Percentiles rank a stretch among this genome's conserved stretches.
These are phyloP conservation scores for Ceratocystis eucalypticola DNA, from an alignment of 2,329 filamentous ascomycete species.

Conservation along the genomic window DNA sequence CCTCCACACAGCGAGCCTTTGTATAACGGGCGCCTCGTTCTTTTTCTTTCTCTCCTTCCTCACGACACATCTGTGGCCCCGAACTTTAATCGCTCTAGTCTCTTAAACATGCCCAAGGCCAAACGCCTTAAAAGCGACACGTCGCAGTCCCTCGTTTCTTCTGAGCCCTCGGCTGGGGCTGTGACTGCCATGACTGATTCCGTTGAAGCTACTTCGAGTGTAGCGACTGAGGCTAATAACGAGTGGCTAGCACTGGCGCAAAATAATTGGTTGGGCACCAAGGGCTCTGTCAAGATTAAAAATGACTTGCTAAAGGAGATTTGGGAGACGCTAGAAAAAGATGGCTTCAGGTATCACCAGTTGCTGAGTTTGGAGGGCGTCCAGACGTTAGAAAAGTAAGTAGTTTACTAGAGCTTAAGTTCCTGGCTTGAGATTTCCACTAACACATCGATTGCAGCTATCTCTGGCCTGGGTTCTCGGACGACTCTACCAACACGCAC, in stretches of 20 bases:
- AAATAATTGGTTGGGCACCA: constrained; percentile 68
- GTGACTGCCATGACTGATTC: constrained; percentile 27
- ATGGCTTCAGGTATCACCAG: constrained; percentile 62
- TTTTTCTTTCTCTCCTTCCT: background rate
- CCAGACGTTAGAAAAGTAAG: constrained; percentile 71
- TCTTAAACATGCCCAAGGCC: constrained; percentile 39
- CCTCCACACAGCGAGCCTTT: too few relatives aligned
- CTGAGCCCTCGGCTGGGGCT: constrained; percentile 18
- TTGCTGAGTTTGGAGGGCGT: constrained; percentile 77
- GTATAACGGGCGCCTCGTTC: background rate
- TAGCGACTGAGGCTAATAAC: constrained; percentile 58
- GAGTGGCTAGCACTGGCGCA: constrained; percentile 65
- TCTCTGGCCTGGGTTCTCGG: constrained; percentile 84
- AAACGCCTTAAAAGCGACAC: constrained; percentile 44
- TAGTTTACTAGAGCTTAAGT: background rate
- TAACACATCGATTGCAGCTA: constrained; percentile 45
- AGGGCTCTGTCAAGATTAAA: constrained; percentile 57
- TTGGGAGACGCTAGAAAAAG: constrained; percentile 77
- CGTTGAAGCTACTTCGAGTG: constrained; percentile 38
- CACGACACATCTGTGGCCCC: background rate
- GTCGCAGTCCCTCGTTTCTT: constrained; percentile 9
- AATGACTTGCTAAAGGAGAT: constrained; percentile 80
- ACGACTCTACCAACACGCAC: constrained; percentile 83
- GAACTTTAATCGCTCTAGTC: background rate
- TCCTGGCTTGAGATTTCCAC: constrained; percentile 21